phyloP scores from a whole-genome alignment of 441 rosid species.

The Geranium incanum region DNA sequence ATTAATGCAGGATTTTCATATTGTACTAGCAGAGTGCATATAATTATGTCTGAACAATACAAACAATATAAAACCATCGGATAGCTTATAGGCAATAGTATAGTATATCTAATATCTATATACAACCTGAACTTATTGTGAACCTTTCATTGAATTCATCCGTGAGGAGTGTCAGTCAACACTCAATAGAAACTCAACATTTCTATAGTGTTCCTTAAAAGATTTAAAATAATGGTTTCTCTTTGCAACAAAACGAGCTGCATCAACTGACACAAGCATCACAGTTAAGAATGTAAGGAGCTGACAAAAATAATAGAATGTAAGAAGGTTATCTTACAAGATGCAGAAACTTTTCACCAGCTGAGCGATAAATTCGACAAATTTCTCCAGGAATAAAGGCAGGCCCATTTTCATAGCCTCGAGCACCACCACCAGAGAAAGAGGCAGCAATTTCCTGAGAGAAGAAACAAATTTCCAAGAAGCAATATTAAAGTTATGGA shows the following conservation, averaged over 20 bases:
- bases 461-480: slow-evolving; percentile 20
- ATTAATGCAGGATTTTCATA: background rate
- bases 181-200: background rate
- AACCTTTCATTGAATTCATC: background rate
- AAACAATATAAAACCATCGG: background rate
- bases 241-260: background rate
- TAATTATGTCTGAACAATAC: background rate
- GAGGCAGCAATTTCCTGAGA: slow-evolving; percentile 78
- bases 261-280: background rate
- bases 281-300: background rate
- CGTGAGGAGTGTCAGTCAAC: background rate
- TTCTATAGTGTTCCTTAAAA: background rate
- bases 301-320: background rate
- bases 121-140: background rate
- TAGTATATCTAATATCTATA: background rate
- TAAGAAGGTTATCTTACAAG: slow-evolving; percentile 44
- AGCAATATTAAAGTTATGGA: slow-evolving; percentile 18
- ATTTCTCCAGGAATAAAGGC: slow-evolving; percentile 89
- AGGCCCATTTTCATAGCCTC: slow-evolving; percentile 59
- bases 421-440: slow-evolving; percentile 67
- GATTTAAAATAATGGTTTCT: background rate
- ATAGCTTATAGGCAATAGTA: background rate
- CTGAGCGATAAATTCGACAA: slow-evolving; percentile 65
- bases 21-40: background rate
- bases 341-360: slow-evolving; percentile 76